A percentile compares a stretch with the other conserved stretches of the same genome.
Evolutionary conservation across 495 filamentous ascomycete genomes (phyloP).

Genomic region (Margaritispora aquatica): DNA sequence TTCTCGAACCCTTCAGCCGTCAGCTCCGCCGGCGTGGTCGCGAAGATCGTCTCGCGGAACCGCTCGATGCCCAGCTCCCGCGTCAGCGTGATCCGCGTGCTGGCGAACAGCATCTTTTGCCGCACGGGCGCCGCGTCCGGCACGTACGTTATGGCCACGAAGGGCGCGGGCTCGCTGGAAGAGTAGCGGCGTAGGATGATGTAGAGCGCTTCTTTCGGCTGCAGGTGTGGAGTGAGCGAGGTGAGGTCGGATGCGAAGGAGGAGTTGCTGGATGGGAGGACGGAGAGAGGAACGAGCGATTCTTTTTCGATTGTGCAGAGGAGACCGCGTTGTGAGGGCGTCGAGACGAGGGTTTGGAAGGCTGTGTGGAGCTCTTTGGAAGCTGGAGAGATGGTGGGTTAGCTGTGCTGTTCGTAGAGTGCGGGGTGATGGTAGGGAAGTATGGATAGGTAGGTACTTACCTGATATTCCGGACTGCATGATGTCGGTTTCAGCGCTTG

Average conservation of each 20-base stretch:
- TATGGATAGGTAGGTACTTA: slow-evolving; percentile 24
- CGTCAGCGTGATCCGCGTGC: slow-evolving; percentile 74
- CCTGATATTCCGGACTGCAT: slow-evolving; percentile 92
- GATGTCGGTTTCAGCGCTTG: slow-evolving; percentile 11
- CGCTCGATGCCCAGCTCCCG: slow-evolving; percentile 86
- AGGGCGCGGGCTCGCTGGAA: slow-evolving; percentile 36
- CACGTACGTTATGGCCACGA: slow-evolving; percentile 83
- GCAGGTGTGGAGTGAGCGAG: slow-evolving; percentile 55
- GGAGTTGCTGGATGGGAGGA: slow-evolving; percentile 45
- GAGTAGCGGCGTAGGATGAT: slow-evolving; percentile 70
- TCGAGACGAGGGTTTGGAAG: slow-evolving; percentile 68
- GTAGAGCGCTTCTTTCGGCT: slow-evolving; percentile 71
- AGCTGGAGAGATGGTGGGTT: slow-evolving; percentile 43
- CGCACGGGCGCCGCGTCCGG: slow-evolving; percentile 85
- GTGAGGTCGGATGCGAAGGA: slow-evolving; percentile 60
- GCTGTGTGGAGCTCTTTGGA: slow-evolving; percentile 79
- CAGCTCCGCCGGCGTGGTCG: slow-evolving; percentile 68
- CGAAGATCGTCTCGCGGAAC: slow-evolving; percentile 72
- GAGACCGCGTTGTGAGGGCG: slow-evolving; percentile 64
- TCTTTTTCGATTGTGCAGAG: slow-evolving; percentile 75
- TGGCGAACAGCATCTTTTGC: slow-evolving; percentile 93
- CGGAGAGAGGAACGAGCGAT: slow-evolving; percentile 55
- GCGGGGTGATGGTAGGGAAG: no score
- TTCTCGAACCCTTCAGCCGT: slow-evolving; percentile 66
- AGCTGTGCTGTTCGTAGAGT: no score